Evolutionary conservation across 2,329 filamentous ascomycete species (phyloP), one percentile per base, ranked within the genome.

Genomic region (Trichoderma brevicompactum): DNA sequence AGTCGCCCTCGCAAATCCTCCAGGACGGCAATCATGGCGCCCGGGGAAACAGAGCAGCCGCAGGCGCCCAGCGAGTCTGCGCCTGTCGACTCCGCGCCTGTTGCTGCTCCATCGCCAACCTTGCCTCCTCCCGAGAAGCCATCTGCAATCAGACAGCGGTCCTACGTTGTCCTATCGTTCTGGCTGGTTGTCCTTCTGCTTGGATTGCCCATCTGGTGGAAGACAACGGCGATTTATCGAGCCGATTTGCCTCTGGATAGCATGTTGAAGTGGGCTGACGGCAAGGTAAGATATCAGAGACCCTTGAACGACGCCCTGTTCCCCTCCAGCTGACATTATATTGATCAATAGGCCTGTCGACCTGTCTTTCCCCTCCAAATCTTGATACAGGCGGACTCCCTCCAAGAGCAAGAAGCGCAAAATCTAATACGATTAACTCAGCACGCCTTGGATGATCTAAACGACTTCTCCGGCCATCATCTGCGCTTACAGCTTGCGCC

Each of bases 161-260:
- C 87, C 54, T 82, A 83, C 68, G 90, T 98, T 58, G 88, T 99
- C 68, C 76, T 91, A 68, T 94, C 94, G 8, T 98, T 97, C 78
- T 99, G 95, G 95, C 81, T 88, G 5, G 87, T 98, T 43, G 92
- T 96, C 7, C 75, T 96, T 7, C 85, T 90, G 36, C 79, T 99
- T 6, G 95, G 95, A 2, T 77, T 99, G 69, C 95, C 95, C 65
- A 89, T 96, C 85, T 99, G 95, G 95, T 96, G 92, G 88, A 89
- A 88, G 76, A 98, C 95, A 0, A 99, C 95, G 4, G 90, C 91
- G 0, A 96, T 98, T 64, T 94, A 96, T 77, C 87, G 95, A 64
- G 94, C 94, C 12, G 85, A 88, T 50, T 80, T 99, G 70, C 95
- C 95, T 5, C 78, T 97, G 70, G 85, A 90, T 74, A 85, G 89